Base-by-base conservation (phyloP, 2,329 filamentous ascomycete species). In the Colletotrichum kahawae region DNA sequence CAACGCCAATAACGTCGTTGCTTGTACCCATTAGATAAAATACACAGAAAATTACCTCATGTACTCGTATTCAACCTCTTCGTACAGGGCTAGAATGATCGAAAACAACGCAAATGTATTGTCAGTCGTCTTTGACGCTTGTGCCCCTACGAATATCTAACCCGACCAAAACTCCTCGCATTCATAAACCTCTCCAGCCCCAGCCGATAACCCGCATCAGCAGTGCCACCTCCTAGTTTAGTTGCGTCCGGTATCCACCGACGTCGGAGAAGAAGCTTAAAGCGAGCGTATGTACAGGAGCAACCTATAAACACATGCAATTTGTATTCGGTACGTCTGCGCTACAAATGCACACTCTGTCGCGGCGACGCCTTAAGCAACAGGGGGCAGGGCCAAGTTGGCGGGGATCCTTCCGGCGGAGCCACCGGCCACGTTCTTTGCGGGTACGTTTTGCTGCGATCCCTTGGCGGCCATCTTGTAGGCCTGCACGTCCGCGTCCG, bases 391-490 rank as follows among this genome's bases (percentile, higher is more conserved):
- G 14, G 72, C 72, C 33, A 67, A 4, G 4, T 75, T 75, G 4
- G 38, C 6, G 4, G 72, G 72, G 27, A 75, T 75, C 43, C 31
- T 48, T 70, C 69, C 63, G 12, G 57, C 51, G 31, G 56, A 59
- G 1, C 72, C 72, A 18, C 72, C 72, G 12, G 57, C 63, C 21
- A 75, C 33, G 18, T 75, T 75, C 72, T 75, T 75, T 10, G 72
- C 72, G 6, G 72, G 72, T 4, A 75, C 69, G 43, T 75, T 75
- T 3, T 16, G 14, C 29, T 72, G 69, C 12, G 72, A 72, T 6
- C 48, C 24, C 33, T 18, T 54, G 7, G 69, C 72, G 8, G 72
- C 72, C 54, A 34, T 57, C 21, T 12, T 75, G 34, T 75, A 75
- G 5, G 56, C 43, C 21, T 72, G 56, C 4, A 75, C 72, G 14